phyloP scores from a whole-genome alignment of 352 stramenopile genomes.

The Halophytophthora batemanensis region DNA sequence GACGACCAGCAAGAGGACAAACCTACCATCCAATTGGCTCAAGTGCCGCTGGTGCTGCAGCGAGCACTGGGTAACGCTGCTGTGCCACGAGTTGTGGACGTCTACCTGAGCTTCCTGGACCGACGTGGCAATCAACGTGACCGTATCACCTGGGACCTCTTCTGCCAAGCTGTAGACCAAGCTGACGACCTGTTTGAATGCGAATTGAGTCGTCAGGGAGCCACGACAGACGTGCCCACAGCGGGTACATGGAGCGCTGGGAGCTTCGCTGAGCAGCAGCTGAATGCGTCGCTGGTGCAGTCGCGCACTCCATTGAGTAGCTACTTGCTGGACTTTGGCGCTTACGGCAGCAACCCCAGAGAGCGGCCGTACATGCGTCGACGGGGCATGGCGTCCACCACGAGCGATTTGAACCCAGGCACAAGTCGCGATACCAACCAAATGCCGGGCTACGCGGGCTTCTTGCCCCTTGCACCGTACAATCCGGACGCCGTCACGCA shows the following conservation, averaged over 20 bases:
- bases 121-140: conserved; percentile 33
- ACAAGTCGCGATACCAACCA: conserved; percentile 77
- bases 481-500: conserved; percentile 60
- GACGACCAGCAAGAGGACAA: conserved; percentile 29
- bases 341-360: conserved; percentile 58
- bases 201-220: conserved; percentile 19
- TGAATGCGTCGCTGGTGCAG: conserved; percentile 37
- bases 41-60: conserved; percentile 47
- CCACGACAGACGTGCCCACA: conserved; percentile 16
- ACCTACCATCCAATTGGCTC: conserved; percentile 39
- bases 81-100: conserved; percentile 27
- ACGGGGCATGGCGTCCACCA: conserved; percentile 78
- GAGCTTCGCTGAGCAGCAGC: conserved; percentile 22
- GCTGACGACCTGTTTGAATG: conserved; percentile 35
- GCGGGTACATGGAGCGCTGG: conserved; percentile 6
- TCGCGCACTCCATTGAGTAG: conserved; percentile 62
- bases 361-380: conserved; percentile 70
- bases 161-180: conserved; percentile 37
- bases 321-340: conserved; percentile 70
- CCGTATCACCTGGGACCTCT: conserved; percentile 52
- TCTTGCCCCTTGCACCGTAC: conserved; percentile 55
- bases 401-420: conserved; percentile 62
- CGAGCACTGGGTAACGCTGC: conserved; percentile 34
- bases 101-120: conserved; percentile 51
- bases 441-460: conserved; percentile 75